Conservation (phyloP, 2,329 filamentous ascomycete genomes). For the Colletotrichum acutatum region DNA sequence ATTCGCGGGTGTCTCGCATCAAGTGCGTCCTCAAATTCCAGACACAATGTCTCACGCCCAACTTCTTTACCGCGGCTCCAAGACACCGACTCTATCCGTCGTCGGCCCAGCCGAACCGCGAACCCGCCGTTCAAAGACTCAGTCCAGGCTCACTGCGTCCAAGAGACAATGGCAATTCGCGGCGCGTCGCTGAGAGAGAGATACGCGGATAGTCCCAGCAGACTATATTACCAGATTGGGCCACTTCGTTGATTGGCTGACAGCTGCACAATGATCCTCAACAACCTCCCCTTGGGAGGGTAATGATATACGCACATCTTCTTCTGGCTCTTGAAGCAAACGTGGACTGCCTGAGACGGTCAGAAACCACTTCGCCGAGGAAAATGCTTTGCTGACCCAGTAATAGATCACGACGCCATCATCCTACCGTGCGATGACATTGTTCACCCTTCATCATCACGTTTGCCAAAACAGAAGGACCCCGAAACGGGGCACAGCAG, state of each 20-base stretch:
- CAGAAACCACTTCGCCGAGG: background rate
- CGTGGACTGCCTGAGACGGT: background rate
- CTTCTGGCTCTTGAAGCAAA: background rate
- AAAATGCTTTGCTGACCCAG: background rate
- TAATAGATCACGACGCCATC: background rate
- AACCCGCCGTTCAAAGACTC: background rate
- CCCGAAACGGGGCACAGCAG: slow-evolving; percentile 16
- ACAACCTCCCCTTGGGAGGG: background rate
- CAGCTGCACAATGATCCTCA: background rate
- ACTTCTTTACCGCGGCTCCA: background rate
- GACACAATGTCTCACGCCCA: background rate
- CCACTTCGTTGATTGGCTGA: background rate
- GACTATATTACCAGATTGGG: background rate
- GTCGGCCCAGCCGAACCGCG: background rate
- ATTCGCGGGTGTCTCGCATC: background rate
- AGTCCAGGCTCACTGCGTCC: too few relatives aligned
- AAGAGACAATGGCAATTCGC: background rate
- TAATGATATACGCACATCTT: background rate
- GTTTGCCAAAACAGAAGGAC: slow-evolving; percentile 9
- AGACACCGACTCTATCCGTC: background rate
- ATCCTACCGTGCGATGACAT: background rate
- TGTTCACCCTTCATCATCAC: background rate
- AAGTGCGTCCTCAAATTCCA: background rate
- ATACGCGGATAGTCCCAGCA: background rate
- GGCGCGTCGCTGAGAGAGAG: background rate